Base-by-base conservation (phyloP, 2,329 filamentous ascomycete genomes). In the Zalaria sp. region DNA sequence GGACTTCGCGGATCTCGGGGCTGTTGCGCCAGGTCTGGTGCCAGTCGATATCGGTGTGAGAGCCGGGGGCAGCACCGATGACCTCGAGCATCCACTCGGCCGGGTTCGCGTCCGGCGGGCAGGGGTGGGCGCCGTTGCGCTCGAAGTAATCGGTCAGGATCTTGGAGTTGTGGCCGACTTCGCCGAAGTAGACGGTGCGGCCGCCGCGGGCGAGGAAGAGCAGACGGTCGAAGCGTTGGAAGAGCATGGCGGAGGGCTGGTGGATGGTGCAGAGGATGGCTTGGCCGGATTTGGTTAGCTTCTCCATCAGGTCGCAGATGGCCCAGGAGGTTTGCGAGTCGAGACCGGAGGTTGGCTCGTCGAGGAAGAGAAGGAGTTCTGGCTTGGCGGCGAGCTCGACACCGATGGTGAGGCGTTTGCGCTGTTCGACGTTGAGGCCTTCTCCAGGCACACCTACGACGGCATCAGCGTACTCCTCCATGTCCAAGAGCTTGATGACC, bases 221-320 rank as follows among this genome's bases (percentile, higher is more conserved):
- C 5, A 91, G 73, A 44, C 82, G 75, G 54, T 91, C 84, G 57
- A 91, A 95, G 44, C 85, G 81, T 59, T 94, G 84, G 68, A 95
- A 94, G 41, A 95, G 72, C 73, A 93, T 87, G 29, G 88, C 87
- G 9, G 85, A 93, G n/a, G 89, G 89, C 61, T 96, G 89, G 60
- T 96, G 89, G 46, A 95, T 95, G 0, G 89, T 95, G 66, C 87
- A 94, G n/a, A 95, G 77, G 61, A 95, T 85, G 40, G 89, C 88
- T 58, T 93, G 86, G 10, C 89, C 88, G 47, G 79, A 82, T 60
- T 89, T 83, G 53, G 86, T 86, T 29, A 95, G 71, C 63, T 93
- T 94, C 62, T 93, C 82, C 34, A 96, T 73, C 7, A 95, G 73
- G 58, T 86, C 81, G 37, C 87, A 72, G 57, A 95, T 94, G 48